phyloP scores from a whole-genome alignment of 208 protist genomes.

The Trypanosomatidae sp. region DNA sequence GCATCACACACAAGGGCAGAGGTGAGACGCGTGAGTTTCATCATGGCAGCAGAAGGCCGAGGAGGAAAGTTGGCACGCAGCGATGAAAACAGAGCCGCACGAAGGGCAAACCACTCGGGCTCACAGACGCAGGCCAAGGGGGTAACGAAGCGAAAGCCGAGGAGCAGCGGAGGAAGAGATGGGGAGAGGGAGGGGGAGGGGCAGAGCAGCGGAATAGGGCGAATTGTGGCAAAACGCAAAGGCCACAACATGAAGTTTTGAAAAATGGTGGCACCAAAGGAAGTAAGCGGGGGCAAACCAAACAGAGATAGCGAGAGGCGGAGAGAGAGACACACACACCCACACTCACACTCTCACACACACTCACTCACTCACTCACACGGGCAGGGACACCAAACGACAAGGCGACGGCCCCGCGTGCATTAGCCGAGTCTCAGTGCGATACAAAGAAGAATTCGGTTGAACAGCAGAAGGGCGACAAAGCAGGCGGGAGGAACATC shows the following conservation, averaged over 20 bases:
- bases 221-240: background rate
- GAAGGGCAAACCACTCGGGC: too few relatives aligned
- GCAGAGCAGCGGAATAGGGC: background rate
- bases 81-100: too few relatives aligned
- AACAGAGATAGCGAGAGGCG: background rate
- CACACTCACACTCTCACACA: background rate
- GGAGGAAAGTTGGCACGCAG: too few relatives aligned
- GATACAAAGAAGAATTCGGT: too few relatives aligned
- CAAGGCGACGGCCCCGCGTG: background rate
- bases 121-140: background rate
- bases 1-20: background rate
- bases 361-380: slow-evolving; percentile 4
- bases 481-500: too few relatives aligned
- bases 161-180: background rate
- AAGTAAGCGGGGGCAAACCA: background rate
- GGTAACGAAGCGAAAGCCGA: background rate
- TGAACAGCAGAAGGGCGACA: too few relatives aligned
- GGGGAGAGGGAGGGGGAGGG: background rate
- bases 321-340: background rate
- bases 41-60: too few relatives aligned
- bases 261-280: background rate
- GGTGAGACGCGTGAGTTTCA: background rate
- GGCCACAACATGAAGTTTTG: background rate
- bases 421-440: background rate
- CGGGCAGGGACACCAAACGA: background rate